Percentiles rank a stretch among this genome's conserved stretches.
These are phyloP conservation scores for Ascochyta fabae DNA, from an alignment of 2,329 filamentous ascomycete species.

Conservation along the genomic window DNA sequence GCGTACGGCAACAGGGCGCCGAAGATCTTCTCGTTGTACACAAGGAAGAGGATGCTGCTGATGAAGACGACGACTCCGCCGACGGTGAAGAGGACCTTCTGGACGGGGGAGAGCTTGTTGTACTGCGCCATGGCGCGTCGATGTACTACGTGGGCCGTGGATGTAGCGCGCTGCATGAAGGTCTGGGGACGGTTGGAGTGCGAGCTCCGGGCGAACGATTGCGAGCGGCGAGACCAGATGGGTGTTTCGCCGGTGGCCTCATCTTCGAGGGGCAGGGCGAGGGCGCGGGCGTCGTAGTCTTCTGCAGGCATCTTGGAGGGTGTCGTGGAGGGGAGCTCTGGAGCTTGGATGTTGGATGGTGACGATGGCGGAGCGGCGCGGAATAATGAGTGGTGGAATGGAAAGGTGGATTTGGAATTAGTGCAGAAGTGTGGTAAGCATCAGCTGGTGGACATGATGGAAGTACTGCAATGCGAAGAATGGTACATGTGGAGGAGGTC, in stretches of 20 bases:
- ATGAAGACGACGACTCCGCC: slow-evolving; percentile 60
- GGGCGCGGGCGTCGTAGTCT: slow-evolving; percentile 61
- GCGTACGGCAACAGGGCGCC: slow-evolving; percentile 74
- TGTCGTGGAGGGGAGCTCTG: background rate
- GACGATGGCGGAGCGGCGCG: slow-evolving; percentile 19
- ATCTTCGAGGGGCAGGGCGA: slow-evolving; percentile 59
- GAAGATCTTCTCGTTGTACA: slow-evolving; percentile 84
- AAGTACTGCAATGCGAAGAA: background rate
- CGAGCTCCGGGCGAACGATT: slow-evolving; percentile 46
- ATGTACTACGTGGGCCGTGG: slow-evolving; percentile 54
- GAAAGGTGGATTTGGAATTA: background rate
- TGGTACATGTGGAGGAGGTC: background rate
- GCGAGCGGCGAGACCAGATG: slow-evolving; percentile 59
- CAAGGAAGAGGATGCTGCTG: slow-evolving; percentile 70
- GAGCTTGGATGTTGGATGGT: slow-evolving; percentile 14
- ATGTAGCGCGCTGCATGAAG: slow-evolving; percentile 51
- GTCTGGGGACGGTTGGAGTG: slow-evolving; percentile 41
- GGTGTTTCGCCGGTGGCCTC: slow-evolving; percentile 57
- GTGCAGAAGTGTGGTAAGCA: background rate
- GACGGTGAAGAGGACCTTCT: slow-evolving; percentile 65
- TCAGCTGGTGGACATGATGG: background rate
- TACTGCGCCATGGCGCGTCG: slow-evolving; percentile 59
- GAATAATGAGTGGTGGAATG: slow-evolving; percentile 14
- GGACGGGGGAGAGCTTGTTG: slow-evolving; percentile 63
- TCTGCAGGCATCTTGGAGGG: slow-evolving; percentile 43